phyloP scores from a whole-genome alignment of 164 flowering plant genomes.

The Protea cynaroides region DNA sequence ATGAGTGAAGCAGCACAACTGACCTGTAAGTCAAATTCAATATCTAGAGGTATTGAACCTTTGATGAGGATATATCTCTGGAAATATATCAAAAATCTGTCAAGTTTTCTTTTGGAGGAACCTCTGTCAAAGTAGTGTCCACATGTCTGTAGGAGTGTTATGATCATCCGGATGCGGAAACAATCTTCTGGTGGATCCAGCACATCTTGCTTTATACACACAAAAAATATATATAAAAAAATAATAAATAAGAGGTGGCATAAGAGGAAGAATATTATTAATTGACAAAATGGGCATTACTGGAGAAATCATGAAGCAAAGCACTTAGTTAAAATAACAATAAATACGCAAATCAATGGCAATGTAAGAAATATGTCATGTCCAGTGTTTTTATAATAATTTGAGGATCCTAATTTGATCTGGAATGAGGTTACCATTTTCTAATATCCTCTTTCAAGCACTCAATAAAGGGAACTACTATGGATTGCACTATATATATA shows the following conservation, averaged over 20 bases:
- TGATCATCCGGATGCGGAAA: slow-evolving; percentile 91
- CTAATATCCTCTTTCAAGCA: too few relatives aligned
- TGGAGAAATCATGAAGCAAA: background rate
- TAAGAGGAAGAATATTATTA: background rate
- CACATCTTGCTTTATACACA: slow-evolving; percentile 60
- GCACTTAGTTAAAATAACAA: background rate
- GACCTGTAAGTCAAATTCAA: slow-evolving; percentile 98
- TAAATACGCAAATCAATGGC: too few relatives aligned
- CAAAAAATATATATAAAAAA: slow-evolving; percentile 11
- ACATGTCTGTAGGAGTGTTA: slow-evolving; percentile 93
- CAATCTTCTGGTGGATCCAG: slow-evolving; percentile 97
- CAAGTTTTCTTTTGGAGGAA: slow-evolving; percentile 93
- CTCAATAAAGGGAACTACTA: too few relatives aligned
- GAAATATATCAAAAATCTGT: slow-evolving; percentile 80
- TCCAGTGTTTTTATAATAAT: too few relatives aligned
- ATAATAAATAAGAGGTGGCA: background rate
- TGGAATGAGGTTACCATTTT: too few relatives aligned
- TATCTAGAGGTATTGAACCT: slow-evolving; percentile 81
- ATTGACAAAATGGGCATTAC: background rate
- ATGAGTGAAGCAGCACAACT: slow-evolving; percentile 15
- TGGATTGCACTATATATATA: too few relatives aligned
- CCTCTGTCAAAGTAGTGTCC: slow-evolving; percentile 98
- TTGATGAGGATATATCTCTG: slow-evolving; percentile 90
- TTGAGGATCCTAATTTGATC: too few relatives aligned
- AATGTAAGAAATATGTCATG: too few relatives aligned